phyloP scores from a whole-genome alignment of 345 rosid genomes.

The Anastatica hierochuntica region DNA sequence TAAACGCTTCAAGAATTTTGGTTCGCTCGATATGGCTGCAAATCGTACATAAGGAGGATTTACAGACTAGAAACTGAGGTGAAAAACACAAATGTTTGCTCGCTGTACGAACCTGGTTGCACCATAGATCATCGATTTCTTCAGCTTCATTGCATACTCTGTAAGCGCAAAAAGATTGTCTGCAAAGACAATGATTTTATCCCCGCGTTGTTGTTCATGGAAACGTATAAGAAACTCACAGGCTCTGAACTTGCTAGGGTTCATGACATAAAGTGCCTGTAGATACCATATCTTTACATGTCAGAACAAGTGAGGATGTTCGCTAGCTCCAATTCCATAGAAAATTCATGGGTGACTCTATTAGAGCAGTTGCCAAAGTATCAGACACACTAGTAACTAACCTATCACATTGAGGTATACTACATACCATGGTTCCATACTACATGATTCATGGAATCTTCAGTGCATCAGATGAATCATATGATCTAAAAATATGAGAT shows the following conservation, averaged over 20 bases:
- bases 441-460: no score
- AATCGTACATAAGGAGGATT: background rate
- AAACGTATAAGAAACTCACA: conserved; percentile 86
- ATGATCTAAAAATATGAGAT: no score
- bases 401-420: no score
- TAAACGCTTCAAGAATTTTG: conserved; percentile 82
- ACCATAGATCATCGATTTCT: conserved; percentile 98
- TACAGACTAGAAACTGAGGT: background rate
- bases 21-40: conserved; percentile 93
- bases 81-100: background rate
- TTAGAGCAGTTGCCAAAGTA: no score
- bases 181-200: conserved; percentile 90
- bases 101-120: conserved; percentile 60
- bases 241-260: conserved; percentile 94
- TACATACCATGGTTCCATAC: no score
- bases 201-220: conserved; percentile 89
- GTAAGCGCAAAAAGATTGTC: conserved; percentile 97
- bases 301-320: background rate
- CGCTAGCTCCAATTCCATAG: no score
- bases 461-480: no score
- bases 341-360: no score
- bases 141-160: conserved; percentile 85
- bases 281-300: conserved; percentile 9
- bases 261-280: conserved; percentile 98
- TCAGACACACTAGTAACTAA: no score